Evolutionary conservation across 139 green algal genomes (phyloP).

Genomic region (Chlamydomonas schloesseri): DNA sequence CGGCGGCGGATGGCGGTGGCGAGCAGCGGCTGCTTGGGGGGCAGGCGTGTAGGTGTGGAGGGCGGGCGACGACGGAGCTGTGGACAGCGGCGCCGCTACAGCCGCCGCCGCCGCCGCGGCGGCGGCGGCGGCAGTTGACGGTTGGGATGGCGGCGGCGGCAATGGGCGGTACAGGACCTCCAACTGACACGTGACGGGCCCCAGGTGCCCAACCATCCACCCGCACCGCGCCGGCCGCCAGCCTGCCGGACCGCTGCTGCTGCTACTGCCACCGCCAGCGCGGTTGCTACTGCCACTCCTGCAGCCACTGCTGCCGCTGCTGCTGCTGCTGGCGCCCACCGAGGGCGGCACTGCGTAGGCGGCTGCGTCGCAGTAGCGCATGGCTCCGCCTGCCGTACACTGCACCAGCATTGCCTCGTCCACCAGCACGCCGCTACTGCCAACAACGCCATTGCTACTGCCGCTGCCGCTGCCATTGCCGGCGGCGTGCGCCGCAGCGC

Average conservation of each 20-base stretch:
- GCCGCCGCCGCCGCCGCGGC: no score
- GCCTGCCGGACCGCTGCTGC: background rate
- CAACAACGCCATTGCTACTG: background rate
- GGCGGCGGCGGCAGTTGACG: no score
- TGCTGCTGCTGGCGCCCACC: background rate
- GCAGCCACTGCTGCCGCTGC: background rate
- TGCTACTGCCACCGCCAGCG: background rate
- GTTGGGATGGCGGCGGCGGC: no score
- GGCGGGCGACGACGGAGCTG: no score
- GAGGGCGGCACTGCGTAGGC: slow-evolving; percentile 2
- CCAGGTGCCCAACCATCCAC: background rate
- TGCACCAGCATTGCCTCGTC: slow-evolving; percentile 20
- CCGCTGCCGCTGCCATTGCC: background rate
- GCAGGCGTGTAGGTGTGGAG: no score
- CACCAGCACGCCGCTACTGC: background rate
- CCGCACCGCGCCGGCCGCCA: background rate
- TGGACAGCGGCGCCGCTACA: no score
- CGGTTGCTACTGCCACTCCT: no score
- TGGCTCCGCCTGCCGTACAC: slow-evolving; percentile 16
- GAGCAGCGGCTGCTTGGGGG: no score
- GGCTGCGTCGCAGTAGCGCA: background rate
- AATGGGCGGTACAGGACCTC: background rate
- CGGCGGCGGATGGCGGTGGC: background rate
- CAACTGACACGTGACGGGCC: slow-evolving; percentile 17
- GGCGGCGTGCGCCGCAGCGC: no score